Base-by-base conservation (phyloP, 805 yeast genomes). In the Sporopachydermia quercuum region DNA sequence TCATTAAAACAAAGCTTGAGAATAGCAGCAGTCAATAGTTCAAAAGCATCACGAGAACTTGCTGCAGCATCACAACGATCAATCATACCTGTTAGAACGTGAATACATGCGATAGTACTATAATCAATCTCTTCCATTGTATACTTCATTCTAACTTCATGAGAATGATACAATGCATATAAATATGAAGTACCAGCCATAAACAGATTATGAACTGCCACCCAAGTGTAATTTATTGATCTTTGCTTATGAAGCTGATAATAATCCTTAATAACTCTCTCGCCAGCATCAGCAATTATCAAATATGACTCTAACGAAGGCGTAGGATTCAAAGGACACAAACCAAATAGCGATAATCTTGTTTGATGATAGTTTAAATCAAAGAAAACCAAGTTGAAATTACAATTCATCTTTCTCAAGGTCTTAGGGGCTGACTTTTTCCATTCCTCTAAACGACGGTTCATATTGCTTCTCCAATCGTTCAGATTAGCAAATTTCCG, bases 101-200 rank as follows among this genome's bases (percentile, higher is more conserved):
- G 62, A 39, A 75, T 62, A 39, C 62, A 57, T 35, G 68, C 66
- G 6, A 52, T 47, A 1, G 71, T 60, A 34, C 62, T 58, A 18
- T 62, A 63, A 16, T 80, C 74, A 23, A 77, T 64, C 37, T 68
- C 73, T 16, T 64, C 62, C 15, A 73, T 47, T 1, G 68, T 54
- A 15, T 74, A 65, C 4, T 59, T 58, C 4, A 57, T 52, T 16
- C 78, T 55, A 2, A 70, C 72, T 37, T 66, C 68, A n/a, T 65
- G 65, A 30, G 82, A 72, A 53, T 79, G 79, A 54, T 81, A 85
- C 11, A 84, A 65, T 1, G 86, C 71, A 53, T 81, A 85, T 36
- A 86, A 61, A 48, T 75, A 85, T 1, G 94, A 79, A 18, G 89
- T 79, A 1, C 94, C 93, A 0, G 94, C 87, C 80, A 82, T 78